A percentile compares a stretch with the other conserved stretches of the same genome.
These are phyloP conservation scores for Pestalotiopsis sp. DNA, from an alignment of 2,329 filamentous ascomycete genomes.

Conservation along the genomic window DNA sequence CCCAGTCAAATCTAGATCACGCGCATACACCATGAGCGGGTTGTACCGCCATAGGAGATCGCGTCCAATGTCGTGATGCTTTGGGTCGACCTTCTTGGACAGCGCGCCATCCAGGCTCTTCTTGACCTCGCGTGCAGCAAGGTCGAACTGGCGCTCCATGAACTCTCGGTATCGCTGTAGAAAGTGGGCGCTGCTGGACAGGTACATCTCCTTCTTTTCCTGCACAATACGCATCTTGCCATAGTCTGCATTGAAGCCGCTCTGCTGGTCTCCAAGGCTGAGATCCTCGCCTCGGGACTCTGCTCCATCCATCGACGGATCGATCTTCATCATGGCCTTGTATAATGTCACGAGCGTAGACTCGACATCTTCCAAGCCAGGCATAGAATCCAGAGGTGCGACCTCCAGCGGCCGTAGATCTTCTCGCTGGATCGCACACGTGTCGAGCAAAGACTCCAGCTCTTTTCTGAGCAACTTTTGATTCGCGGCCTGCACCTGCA, in stretches of 20 bases:
- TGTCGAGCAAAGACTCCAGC: slow-evolving; percentile 84
- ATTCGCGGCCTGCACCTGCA: slow-evolving; percentile 96
- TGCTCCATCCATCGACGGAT: slow-evolving; percentile 70
- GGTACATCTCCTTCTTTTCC: slow-evolving; percentile 91
- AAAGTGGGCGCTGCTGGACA: slow-evolving; percentile 74
- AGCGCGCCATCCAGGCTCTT: slow-evolving; percentile 63
- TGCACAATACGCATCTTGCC: slow-evolving; percentile 92
- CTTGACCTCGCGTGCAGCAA: slow-evolving; percentile 71
- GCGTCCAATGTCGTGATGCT: slow-evolving; percentile 72
- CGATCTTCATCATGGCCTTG: slow-evolving; percentile 91
- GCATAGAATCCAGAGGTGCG: slow-evolving; percentile 71
- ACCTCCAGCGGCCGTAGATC: slow-evolving; percentile 75
- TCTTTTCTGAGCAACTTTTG: slow-evolving; percentile 93
- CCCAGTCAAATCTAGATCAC: slow-evolving; percentile 79
- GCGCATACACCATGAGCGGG: slow-evolving; percentile 82
- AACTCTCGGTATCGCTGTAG: slow-evolving; percentile 79
- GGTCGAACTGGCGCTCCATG: slow-evolving; percentile 79
- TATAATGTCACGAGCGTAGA: slow-evolving; percentile 77
- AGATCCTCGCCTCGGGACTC: slow-evolving; percentile 53
- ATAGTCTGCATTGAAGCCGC: slow-evolving; percentile 70
- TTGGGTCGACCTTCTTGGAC: slow-evolving; percentile 69
- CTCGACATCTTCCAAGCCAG: slow-evolving; percentile 79
- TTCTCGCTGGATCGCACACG: slow-evolving; percentile 80
- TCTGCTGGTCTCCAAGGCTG: slow-evolving; percentile 46
- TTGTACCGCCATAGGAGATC: slow-evolving; percentile 85